A percentile compares a stretch with the other conserved stretches of the same genome.
Evolutionary conservation across 139 green algal genomes (phyloP).

Genomic region (Trebouxia sp.): DNA sequence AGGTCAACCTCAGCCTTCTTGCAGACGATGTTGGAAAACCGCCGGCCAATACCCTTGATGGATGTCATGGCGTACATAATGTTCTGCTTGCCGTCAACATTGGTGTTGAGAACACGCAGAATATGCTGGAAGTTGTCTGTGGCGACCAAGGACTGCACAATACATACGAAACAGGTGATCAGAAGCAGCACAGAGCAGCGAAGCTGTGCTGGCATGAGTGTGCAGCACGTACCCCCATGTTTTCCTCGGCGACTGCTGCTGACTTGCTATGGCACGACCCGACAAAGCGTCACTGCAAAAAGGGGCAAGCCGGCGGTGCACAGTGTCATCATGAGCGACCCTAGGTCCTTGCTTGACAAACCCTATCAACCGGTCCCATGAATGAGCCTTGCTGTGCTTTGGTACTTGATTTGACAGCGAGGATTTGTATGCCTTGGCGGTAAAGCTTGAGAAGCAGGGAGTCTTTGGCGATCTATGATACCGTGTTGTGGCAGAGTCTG

Average conservation of each 20-base stretch:
- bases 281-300: not conserved
- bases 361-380: constrained; percentile 3
- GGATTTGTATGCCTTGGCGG: no score
- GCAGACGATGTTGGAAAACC: constrained; percentile 96
- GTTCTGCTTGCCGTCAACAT: constrained; percentile 98
- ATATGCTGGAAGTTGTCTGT: constrained; percentile 97
- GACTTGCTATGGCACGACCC: not conserved
- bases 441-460: no score
- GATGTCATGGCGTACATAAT: constrained; percentile 97
- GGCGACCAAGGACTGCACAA: constrained; percentile 62
- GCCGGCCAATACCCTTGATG: constrained; percentile 94
- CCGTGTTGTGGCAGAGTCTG: no score
- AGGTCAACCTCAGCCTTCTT: constrained; percentile 99
- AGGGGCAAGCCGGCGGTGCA: constrained; percentile 6
- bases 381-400: no score
- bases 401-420: no score
- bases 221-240: not conserved
- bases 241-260: not conserved
- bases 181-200: not conserved
- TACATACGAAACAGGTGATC: not conserved
- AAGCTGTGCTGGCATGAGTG: no score
- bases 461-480: no score
- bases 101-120: constrained; percentile 99
- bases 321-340: not conserved
- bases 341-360: not conserved